Percentiles rank a stretch among this genome's conserved stretches.
These are phyloP conservation scores for Melastoma candidum DNA, from an alignment of 441 rosid genomes.

Conservation along the genomic window DNA sequence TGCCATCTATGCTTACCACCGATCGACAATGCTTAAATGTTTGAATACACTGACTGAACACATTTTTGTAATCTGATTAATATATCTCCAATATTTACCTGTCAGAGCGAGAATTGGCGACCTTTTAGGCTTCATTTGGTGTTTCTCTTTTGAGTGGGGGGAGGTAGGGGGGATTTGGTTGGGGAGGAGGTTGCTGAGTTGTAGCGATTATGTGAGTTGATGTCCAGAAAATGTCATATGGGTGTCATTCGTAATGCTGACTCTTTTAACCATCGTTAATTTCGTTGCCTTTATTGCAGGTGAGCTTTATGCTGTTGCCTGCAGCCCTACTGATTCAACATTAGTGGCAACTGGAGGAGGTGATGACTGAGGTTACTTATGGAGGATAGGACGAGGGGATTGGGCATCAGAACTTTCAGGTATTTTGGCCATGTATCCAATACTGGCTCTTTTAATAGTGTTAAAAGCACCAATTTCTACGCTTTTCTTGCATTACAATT, in stretches of 20 bases:
- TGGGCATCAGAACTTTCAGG: slow-evolving; percentile 75
- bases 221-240: neutral
- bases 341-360: slow-evolving; percentile 92
- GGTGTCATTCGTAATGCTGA: neutral
- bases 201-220: neutral
- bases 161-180: too few relatives aligned
- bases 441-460: slow-evolving; percentile 2
- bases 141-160: too few relatives aligned
- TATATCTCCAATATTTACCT: too few relatives aligned
- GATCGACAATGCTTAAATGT: too few relatives aligned
- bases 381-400: slow-evolving; percentile 80
- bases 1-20: too few relatives aligned
- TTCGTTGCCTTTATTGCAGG: slow-evolving; percentile 24
- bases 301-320: slow-evolving; percentile 65
- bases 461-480: neutral
- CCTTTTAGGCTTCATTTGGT: too few relatives aligned
- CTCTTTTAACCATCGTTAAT: neutral
- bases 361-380: slow-evolving; percentile 77
- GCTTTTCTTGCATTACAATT: too few relatives aligned
- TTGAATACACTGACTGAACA: too few relatives aligned
- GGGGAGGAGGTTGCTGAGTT: too few relatives aligned
- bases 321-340: slow-evolving; percentile 66
- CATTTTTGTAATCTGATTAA: too few relatives aligned
- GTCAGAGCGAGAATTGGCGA: too few relatives aligned
- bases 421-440: slow-evolving; percentile 8